Percentiles rank a stretch among this genome's conserved stretches.
phyloP scores from a whole-genome alignment of 2,329 filamentous ascomycete genomes.

The Aureobasidium vineae region DNA sequence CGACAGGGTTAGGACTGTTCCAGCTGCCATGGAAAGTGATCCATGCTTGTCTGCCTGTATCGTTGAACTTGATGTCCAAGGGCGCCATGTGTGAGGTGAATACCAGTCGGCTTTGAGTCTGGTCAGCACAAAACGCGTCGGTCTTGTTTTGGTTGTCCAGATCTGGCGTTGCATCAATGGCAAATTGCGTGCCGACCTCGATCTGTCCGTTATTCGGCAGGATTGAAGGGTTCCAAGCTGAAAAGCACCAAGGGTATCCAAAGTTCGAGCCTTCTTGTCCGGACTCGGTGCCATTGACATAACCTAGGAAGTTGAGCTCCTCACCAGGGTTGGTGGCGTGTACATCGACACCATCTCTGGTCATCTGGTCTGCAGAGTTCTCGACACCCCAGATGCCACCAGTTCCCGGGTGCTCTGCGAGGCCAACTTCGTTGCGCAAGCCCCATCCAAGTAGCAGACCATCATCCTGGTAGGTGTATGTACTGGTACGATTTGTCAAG shows the following conservation, averaged over 20 bases:
- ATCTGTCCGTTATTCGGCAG: constrained; percentile 50
- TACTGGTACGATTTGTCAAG: constrained; percentile 41
- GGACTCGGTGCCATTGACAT: constrained; percentile 52
- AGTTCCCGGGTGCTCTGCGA: constrained; percentile 59
- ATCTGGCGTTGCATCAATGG: constrained; percentile 40
- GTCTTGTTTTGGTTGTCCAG: constrained; percentile 47
- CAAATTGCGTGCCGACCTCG: constrained; percentile 51
- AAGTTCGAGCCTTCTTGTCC: constrained; percentile 56
- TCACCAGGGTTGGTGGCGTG: constrained; percentile 69
- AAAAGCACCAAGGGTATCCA: constrained; percentile 69
- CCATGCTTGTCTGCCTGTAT: constrained; percentile 58
- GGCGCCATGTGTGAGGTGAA: constrained; percentile 69
- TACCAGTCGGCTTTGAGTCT: constrained; percentile 53
- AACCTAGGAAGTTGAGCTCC: constrained; percentile 70
- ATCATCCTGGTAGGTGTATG: constrained; percentile 52
- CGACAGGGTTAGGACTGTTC: constrained; percentile 50
- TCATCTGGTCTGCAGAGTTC: constrained; percentile 66
- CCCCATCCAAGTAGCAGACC: constrained; percentile 62
- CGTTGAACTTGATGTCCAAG: constrained; percentile 66
- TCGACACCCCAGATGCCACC: constrained; percentile 60
- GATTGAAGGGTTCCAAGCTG: constrained; percentile 59
- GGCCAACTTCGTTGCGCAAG: constrained; percentile 67
- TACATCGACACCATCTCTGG: constrained; percentile 53
- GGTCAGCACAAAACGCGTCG: constrained; percentile 46
- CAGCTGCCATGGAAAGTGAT: constrained; percentile 72